Evolutionary conservation across 179 eudicot species (phyloP).

Genomic region (Carnegiea gigantea): DNA sequence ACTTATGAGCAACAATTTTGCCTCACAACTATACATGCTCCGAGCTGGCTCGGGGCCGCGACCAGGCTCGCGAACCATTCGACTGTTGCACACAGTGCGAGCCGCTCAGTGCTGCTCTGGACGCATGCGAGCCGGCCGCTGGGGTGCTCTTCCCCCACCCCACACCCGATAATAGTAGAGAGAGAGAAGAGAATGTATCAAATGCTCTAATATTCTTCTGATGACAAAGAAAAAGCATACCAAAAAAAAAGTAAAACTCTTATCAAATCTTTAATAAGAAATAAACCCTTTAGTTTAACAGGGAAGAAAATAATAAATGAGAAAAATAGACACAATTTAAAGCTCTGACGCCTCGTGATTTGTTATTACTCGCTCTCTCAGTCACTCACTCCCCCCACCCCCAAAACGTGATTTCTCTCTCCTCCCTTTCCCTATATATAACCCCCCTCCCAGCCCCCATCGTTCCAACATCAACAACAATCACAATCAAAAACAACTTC

Average conservation of each 20-base stretch:
- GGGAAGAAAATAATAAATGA: background rate
- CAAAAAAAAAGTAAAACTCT: background rate
- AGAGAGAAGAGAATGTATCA: background rate
- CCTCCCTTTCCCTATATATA: conserved; percentile 1
- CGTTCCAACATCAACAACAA: conserved; percentile 13
- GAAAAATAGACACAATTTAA: background rate
- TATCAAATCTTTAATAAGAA: background rate
- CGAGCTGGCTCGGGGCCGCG: too few relatives aligned
- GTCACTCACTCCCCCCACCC: too few relatives aligned
- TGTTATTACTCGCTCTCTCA: background rate
- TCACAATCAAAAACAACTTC: conserved; percentile 14
- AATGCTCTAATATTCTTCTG: conserved; percentile 1
- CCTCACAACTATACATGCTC: too few relatives aligned
- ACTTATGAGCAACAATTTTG: too few relatives aligned
- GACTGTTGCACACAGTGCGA: too few relatives aligned
- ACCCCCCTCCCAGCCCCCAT: conserved; percentile 12
- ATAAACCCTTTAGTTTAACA: background rate
- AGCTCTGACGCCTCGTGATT: background rate
- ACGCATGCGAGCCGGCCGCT: too few relatives aligned
- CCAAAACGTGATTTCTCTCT: conserved; percentile 4
- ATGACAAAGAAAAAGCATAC: background rate
- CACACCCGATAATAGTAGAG: background rate
- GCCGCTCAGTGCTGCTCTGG: too few relatives aligned
- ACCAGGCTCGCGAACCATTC: too few relatives aligned
- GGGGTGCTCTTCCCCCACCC: too few relatives aligned